These are phyloP conservation scores for Gamsiella multidivaricata DNA, from an alignment of 192 early-diverging fungal genomes.

Conservation along the genomic window DNA sequence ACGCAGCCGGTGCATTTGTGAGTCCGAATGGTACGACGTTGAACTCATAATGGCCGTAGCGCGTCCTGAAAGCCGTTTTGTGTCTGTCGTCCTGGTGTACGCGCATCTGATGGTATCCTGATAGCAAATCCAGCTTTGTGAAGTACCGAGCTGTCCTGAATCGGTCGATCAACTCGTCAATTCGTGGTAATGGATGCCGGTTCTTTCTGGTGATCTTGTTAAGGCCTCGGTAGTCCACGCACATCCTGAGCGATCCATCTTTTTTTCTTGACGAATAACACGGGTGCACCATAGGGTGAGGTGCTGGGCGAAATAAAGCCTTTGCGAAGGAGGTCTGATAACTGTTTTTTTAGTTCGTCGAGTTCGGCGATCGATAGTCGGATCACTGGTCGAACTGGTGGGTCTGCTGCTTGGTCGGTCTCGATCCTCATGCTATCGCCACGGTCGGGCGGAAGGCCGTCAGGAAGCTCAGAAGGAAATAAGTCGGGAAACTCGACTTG, in stretches of 20 bases:
- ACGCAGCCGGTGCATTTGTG: conserved; percentile 66
- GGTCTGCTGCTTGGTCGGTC: conserved; percentile 24
- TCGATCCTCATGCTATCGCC: conserved; percentile 20
- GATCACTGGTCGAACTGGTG: conserved; percentile 15
- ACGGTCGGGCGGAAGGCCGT: conserved; percentile 28
- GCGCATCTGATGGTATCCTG: no score
- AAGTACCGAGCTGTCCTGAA: no score
- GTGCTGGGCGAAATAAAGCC: conserved; percentile 46
- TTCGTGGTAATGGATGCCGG: background rate
- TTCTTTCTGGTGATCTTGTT: conserved; percentile 57
- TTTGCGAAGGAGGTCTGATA: conserved; percentile 17
- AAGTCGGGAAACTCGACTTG: conserved; percentile 25
- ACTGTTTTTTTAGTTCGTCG: no score
- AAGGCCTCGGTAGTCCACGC: conserved; percentile 59
- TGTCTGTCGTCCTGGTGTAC: conserved; percentile 31
- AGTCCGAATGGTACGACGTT: no score
- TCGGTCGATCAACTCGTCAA: no score
- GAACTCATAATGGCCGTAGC: conserved; percentile 58
- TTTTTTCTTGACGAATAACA: conserved; percentile 58
- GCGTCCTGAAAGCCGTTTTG: conserved; percentile 35
- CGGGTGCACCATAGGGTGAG: conserved; percentile 52
- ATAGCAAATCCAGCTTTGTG: no score
- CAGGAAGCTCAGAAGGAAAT: conserved; percentile 23
- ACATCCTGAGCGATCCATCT: conserved; percentile 43
- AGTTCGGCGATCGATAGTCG: conserved; percentile 31